Evolutionary conservation across 257 asterid genomes (phyloP), one percentile per base, ranked within the genome.

Genomic region (Pogostemon cablin): DNA sequence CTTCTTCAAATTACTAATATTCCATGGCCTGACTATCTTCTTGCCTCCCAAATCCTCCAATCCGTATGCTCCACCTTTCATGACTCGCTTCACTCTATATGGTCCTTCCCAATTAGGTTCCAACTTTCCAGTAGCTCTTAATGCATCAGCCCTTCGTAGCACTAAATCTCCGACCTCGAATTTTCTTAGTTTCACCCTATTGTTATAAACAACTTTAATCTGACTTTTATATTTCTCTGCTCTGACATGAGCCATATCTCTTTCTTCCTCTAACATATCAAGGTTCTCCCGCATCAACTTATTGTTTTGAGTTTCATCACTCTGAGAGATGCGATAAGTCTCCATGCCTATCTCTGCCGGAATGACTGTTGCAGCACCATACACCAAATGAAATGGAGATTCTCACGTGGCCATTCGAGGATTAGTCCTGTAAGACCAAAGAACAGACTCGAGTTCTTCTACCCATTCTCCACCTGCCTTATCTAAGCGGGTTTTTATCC

Each of bases 101-200:
- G 62, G 62, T 7, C 62, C 62, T 8, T 32, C 41, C 41, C 62
- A 56, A 10, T 56, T 56, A 34, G 42, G 41, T 8, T 56, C 62
- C 40, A 56, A 9, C 4, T 56, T 56, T 2, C 42, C 15, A 1
- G 15, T 56, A 8, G 42, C 12, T 11, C 7, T 56, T 8, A 56
- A 7, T 1, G 10, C 60, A 17, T 15, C 17, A 15, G 17, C 17
- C 17, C 17, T 15, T 34, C 6, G 8, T 1, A 56, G 3, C 3
- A 25, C 62, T 5, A 4, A 5, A 8, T 56, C 40, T 56, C 42
- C 3, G 8, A 20, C 41, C 25, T 39, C 17, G 17, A 15, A 15
- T 15, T 15, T 15, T 15, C 17, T 15, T 15, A 15, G 17, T 15
- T 15, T 15, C 17, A 15, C 17, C 17, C 17, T 15, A 0, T 15